Percentiles rank a stretch among this genome's conserved stretches.
Conservation (phyloP, 2,329 filamentous ascomycete genomes). For the Raffaelea deltoideospora region DNA sequence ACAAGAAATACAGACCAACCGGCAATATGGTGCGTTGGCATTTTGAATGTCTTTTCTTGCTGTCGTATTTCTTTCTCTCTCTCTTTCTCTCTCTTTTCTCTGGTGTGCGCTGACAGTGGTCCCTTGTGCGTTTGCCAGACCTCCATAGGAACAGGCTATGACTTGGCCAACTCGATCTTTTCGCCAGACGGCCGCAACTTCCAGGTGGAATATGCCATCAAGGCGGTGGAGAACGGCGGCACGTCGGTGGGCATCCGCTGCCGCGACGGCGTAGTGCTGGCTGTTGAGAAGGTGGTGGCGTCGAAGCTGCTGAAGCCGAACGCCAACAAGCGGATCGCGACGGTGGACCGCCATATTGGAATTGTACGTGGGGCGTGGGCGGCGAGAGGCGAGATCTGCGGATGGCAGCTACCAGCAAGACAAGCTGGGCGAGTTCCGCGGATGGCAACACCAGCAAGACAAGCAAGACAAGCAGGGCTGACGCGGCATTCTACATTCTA, state of each 20-base stretch:
- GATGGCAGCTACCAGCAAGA: neutral
- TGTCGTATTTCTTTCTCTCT: too few species aligned
- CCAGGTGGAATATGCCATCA: slow-evolving; percentile 96
- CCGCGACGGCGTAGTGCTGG: slow-evolving; percentile 92
- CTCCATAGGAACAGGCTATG: slow-evolving; percentile 98
- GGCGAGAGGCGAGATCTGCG: neutral
- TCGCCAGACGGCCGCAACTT: slow-evolving; percentile 98
- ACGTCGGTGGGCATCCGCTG: slow-evolving; percentile 92
- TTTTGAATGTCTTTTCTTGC: too few species aligned
- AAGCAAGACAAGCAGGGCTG: neutral
- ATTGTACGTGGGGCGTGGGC: slow-evolving; percentile 50
- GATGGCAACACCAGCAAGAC: neutral
- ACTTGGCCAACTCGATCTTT: slow-evolving; percentile 99
- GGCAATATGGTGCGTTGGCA: too few species aligned
- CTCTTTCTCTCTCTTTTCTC: too few species aligned
- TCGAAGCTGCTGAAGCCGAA: slow-evolving; percentile 91
- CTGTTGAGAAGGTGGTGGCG: slow-evolving; percentile 88
- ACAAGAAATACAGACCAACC: too few species aligned
- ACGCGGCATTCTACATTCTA: slow-evolving; percentile 18
- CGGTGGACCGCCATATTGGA: slow-evolving; percentile 84
- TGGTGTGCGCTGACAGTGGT: too few species aligned
- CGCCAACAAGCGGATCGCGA: slow-evolving; percentile 94
- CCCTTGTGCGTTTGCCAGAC: too few species aligned
- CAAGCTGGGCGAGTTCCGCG: neutral
- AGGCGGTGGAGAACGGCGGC: slow-evolving; percentile 95